These are phyloP conservation scores for Hypoxylon sp. DNA, from an alignment of 2,329 filamentous ascomycete genomes.

Conservation along the genomic window DNA sequence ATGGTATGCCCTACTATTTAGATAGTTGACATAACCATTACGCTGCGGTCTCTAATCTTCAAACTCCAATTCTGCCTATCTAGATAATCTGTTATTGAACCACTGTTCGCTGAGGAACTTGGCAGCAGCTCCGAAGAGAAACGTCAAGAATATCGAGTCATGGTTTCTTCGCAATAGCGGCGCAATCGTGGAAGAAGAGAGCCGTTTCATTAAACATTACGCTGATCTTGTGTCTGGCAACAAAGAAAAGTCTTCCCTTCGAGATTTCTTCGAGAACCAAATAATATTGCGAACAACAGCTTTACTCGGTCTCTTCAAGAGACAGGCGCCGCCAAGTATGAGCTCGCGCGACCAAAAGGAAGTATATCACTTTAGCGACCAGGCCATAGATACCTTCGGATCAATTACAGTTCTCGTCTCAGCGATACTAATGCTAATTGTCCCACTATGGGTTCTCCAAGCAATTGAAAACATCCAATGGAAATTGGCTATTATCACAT, in stretches of 20 bases:
- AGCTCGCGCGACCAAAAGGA: slow-evolving; percentile 2
- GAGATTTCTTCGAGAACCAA: slow-evolving; percentile 12
- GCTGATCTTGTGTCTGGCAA: slow-evolving; percentile 11
- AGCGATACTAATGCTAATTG: slow-evolving; percentile 8
- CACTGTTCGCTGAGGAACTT: slow-evolving; percentile 11
- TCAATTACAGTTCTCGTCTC: neutral
- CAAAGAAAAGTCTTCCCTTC: neutral
- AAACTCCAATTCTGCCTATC: neutral
- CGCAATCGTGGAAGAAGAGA: slow-evolving; percentile 15
- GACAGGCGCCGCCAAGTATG: neutral
- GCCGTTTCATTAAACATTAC: slow-evolving; percentile 7
- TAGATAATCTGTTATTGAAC: slow-evolving; percentile 2
- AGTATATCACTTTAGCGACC: slow-evolving; percentile 10
- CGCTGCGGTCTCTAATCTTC: neutral
- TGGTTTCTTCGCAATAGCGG: slow-evolving; percentile 1
- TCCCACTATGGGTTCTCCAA: slow-evolving; percentile 13
- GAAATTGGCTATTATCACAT: slow-evolving; percentile 10
- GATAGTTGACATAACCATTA: neutral
- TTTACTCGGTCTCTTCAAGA: slow-evolving; percentile 6
- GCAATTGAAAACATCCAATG: neutral
- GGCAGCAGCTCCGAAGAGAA: slow-evolving; percentile 2
- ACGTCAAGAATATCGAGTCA: slow-evolving; percentile 8
- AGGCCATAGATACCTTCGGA: slow-evolving; percentile 1
- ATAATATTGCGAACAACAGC: neutral
- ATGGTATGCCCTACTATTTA: slow-evolving; percentile 1